Evolutionary conservation across 108 stramenopile genomes (phyloP).

Genomic region (Stephanodiscus minutulus): DNA sequence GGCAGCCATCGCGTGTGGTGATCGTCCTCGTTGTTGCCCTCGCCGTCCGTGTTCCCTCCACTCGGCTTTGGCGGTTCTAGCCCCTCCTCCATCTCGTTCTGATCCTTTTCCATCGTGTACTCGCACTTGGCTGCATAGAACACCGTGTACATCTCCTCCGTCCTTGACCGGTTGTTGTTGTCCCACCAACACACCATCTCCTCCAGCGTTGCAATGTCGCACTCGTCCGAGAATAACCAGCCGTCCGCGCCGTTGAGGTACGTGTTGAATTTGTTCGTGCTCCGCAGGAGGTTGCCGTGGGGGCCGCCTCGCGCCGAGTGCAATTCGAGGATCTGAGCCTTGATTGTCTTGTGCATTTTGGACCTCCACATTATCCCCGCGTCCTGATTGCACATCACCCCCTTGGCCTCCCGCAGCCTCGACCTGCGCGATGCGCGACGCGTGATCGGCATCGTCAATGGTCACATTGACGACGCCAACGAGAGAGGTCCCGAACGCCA

Average conservation of each 20-base stretch:
- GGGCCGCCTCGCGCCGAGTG: constrained; percentile 50
- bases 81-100: constrained; percentile 59
- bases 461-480: neutral
- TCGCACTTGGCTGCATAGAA: constrained; percentile 44
- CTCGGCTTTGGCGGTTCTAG: constrained; percentile 44
- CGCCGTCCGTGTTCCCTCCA: too few species aligned
- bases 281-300: constrained; percentile 40
- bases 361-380: constrained; percentile 26
- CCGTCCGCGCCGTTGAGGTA: constrained; percentile 49
- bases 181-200: constrained; percentile 46
- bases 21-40: constrained; percentile 48
- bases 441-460: neutral
- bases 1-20: constrained; percentile 61
- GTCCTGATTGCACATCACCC: constrained; percentile 43
- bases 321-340: constrained; percentile 53
- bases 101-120: constrained; percentile 45
- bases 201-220: constrained; percentile 35
- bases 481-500: constrained; percentile 56
- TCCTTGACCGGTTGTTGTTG: constrained; percentile 20
- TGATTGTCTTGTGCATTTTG: constrained; percentile 51
- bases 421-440: constrained; percentile 21
- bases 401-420: constrained; percentile 31
- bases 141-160: constrained; percentile 38
- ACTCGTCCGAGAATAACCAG: constrained; percentile 62
- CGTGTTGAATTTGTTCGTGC: constrained; percentile 32